Evolutionary conservation across 2,329 filamentous ascomycete species (phyloP).

Genomic region (Beauveria varroae): DNA sequence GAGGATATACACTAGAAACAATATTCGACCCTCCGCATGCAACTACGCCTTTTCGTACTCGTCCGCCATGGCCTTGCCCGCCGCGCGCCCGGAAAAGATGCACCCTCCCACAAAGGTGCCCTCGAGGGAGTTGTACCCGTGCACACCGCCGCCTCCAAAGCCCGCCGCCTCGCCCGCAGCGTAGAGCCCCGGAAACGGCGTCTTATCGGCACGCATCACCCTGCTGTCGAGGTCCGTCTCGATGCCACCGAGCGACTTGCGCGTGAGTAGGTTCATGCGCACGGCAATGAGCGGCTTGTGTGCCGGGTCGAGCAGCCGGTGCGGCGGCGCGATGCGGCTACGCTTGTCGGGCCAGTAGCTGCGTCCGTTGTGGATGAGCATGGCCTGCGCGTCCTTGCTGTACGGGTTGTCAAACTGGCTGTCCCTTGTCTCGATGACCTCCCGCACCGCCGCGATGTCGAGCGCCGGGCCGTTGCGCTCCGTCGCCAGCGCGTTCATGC

Average conservation of each 20-base stretch:
- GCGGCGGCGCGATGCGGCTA: conserved; percentile 45
- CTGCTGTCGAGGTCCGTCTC: conserved; percentile 52
- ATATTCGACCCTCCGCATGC: too few species aligned
- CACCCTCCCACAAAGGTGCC: conserved; percentile 56
- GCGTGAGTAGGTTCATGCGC: conserved; percentile 51
- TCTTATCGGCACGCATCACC: conserved; percentile 43
- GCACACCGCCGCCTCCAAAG: conserved; percentile 55
- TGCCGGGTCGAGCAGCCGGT: conserved; percentile 44
- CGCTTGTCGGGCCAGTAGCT: conserved; percentile 47
- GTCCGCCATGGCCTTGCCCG: conserved; percentile 46
- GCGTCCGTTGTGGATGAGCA: conserved; percentile 52
- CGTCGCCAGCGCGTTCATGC: conserved; percentile 50
- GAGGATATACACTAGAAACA: not conserved
- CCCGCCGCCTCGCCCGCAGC: conserved; percentile 54
- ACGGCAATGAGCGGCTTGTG: conserved; percentile 54
- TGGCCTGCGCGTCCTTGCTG: conserved; percentile 54
- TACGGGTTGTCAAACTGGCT: conserved; percentile 48
- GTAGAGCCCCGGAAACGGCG: conserved; percentile 46
- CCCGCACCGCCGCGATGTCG: conserved; percentile 34
- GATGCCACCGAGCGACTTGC: conserved; percentile 53
- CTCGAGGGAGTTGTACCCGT: conserved; percentile 55
- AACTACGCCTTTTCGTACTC: conserved; percentile 22
- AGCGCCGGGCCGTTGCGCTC: conserved; percentile 40
- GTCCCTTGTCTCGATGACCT: conserved; percentile 45
- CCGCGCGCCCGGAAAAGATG: conserved; percentile 53